Base-by-base conservation (phyloP, 2,329 filamentous ascomycete genomes). In the Aspergillus jensenii region DNA sequence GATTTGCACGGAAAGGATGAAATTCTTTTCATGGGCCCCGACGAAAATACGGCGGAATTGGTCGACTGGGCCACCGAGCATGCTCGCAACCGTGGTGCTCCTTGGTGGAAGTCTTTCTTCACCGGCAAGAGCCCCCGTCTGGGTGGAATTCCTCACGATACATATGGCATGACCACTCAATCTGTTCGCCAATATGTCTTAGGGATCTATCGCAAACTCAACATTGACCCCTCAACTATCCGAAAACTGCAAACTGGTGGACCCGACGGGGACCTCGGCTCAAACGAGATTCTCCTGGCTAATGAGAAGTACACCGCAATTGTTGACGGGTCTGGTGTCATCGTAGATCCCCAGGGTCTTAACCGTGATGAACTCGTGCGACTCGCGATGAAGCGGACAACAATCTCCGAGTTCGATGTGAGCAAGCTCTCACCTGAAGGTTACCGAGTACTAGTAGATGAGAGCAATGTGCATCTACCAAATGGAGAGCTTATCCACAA, bases 81-180 rank as follows among this genome's bases (percentile, higher is more conserved):
- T 75, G 95, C 95, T 60, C 87, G 91, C 52, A 80, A 81, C 61
- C 88, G 95, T 67, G 92, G 92, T 46, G 95, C 95, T 4, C 91
- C 92, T 27, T 99, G 93, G 91, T 99, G 95, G 95, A 99, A 99
- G 83, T 99, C 95, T 0, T 99, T 99, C 85, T 99, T 99, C 83
- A 99, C 95, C 2, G 95, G 95, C 71, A 99, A 99, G 84, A 96
- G 91, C 67, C 95, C 92, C 53, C 95, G 90, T 77, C 84, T 99
- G 14, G 95, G 95, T 62, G 95, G 95, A 72, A 99, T 99, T 66
- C 95, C 95, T 39, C 95, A 99, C 76, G 95, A 99, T 74, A 79
- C 82, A 41, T 99, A 99, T 71, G 95, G 95, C 68, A 99, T 99
- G 95, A 99, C 95, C 1, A 98, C 95, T 0, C 79, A 98, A 57